Evolutionary conservation across 495 filamentous ascomycete species (phyloP).

Genomic region (Xylaria acuta): DNA sequence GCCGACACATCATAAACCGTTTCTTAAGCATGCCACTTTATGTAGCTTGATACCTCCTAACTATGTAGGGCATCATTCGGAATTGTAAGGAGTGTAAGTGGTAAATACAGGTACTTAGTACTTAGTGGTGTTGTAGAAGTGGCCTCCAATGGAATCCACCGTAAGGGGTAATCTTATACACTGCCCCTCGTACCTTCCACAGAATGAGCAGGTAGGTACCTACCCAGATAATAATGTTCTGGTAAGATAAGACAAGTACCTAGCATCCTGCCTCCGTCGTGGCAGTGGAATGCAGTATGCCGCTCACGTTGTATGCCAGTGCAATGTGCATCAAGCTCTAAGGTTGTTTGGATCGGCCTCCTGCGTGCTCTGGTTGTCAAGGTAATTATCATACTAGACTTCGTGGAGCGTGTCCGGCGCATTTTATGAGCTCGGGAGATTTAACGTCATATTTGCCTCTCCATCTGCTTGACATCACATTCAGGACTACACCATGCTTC

Average conservation of each 20-base stretch:
- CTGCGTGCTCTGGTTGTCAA: neutral
- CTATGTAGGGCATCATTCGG: neutral
- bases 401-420: too few relatives aligned
- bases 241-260: neutral
- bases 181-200: neutral
- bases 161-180: neutral
- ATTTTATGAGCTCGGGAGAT: neutral
- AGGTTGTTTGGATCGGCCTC: neutral
- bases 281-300: neutral
- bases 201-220: too few relatives aligned
- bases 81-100: neutral
- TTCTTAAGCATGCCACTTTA: neutral
- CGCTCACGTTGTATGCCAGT: neutral
- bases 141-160: neutral
- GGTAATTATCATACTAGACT: too few relatives aligned
- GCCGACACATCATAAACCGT: neutral
- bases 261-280: neutral
- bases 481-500: neutral
- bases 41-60: neutral
- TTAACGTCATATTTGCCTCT: too few relatives aligned
- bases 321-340: neutral
- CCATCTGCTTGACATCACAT: neutral
- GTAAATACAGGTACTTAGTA: neutral
- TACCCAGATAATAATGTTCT: too few relatives aligned
- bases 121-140: neutral